Evolutionary conservation across 1,139 yeast genomes (phyloP), one percentile per base, ranked within the genome.

Genomic region (Yamadazyma conglobata): DNA sequence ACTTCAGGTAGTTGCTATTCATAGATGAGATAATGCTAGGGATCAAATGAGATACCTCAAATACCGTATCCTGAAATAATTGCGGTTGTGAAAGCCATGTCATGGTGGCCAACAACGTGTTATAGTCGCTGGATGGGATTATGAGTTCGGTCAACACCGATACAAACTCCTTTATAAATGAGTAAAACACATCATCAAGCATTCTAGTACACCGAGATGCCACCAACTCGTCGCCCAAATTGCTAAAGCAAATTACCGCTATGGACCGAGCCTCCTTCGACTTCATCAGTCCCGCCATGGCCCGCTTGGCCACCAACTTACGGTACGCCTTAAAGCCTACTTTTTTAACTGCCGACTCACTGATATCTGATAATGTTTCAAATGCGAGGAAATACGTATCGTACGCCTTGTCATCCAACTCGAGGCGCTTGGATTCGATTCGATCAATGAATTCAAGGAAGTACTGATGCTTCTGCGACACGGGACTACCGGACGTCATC

Each of bases 11-110:
- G 22, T 27, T 28, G 18, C 10, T 16, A 16, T 32, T 25, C 15
- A 32, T 25, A 4, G 36, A 21, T 10, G 28, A 19, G 15, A 35
- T 13, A 5, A 35, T 24, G 6, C 33, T 19, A 10, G 30, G 30
- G 10, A 27, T 27, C 11, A 27, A 15, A 21, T 22, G 19, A 5
- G 30, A 20, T 10, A 16, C 16, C 10, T 28, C 31, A 23, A 25
- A 15, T 10, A 32, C 17, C 10, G 27, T 17, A 13, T 27, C 30
- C 10, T 27, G 32, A 10, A 28, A 15, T 6, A 25, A 8, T 14
- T 22, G 31, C 10, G 25, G 25, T 9, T 27, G 30, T 7, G 26
- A 12, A 11, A 35, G 23, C 35, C 38, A 35, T 9, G 25, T 16
- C 6, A 35, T 11, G 4, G 33, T 16, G 10, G 24, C 26, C 9